Conservation (phyloP, 805 yeast species). For the Kluyveromyces starmeri region DNA sequence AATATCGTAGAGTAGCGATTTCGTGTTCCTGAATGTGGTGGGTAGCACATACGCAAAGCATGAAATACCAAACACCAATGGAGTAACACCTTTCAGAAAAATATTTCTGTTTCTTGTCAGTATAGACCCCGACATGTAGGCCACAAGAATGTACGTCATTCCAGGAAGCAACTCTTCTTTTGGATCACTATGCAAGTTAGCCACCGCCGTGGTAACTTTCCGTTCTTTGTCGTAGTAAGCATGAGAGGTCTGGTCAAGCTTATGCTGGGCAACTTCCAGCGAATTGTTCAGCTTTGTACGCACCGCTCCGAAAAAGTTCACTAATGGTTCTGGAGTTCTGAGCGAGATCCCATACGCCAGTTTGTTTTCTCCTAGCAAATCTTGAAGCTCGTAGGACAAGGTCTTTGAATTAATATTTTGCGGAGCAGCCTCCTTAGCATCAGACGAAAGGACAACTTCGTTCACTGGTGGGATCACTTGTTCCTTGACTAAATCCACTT, state of each 20-base stretch:
- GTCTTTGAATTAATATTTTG: slow-evolving; percentile 7
- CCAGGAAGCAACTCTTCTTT: slow-evolving; percentile 52
- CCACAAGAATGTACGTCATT: slow-evolving; percentile 44
- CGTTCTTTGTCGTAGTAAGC: slow-evolving; percentile 42
- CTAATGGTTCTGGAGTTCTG: slow-evolving; percentile 19
- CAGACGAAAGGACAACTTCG: slow-evolving; percentile 14
- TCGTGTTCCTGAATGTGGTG: slow-evolving; percentile 43
- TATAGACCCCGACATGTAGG: slow-evolving; percentile 51
- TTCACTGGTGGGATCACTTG: slow-evolving; percentile 18
- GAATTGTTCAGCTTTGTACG: slow-evolving; percentile 12
- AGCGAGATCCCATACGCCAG: slow-evolving; percentile 23
- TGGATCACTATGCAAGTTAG: slow-evolving; percentile 43
- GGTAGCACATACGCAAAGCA: slow-evolving; percentile 53
- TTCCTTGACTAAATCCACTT: slow-evolving; percentile 19
- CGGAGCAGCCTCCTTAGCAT: slow-evolving; percentile 13
- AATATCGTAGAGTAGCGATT: slow-evolving; percentile 37
- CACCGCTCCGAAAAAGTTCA: slow-evolving; percentile 10
- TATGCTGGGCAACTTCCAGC: slow-evolving; percentile 18
- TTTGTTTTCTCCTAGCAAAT: slow-evolving; percentile 16
- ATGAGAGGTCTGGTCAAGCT: slow-evolving; percentile 36
- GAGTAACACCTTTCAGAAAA: slow-evolving; percentile 39
- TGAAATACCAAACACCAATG: slow-evolving; percentile 41
- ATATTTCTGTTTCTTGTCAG: slow-evolving; percentile 46
- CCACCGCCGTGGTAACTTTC: slow-evolving; percentile 41
- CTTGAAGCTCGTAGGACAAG: slow-evolving; percentile 5